Conservation (phyloP, 345 rosid species). For the Turnera subulata region DNA sequence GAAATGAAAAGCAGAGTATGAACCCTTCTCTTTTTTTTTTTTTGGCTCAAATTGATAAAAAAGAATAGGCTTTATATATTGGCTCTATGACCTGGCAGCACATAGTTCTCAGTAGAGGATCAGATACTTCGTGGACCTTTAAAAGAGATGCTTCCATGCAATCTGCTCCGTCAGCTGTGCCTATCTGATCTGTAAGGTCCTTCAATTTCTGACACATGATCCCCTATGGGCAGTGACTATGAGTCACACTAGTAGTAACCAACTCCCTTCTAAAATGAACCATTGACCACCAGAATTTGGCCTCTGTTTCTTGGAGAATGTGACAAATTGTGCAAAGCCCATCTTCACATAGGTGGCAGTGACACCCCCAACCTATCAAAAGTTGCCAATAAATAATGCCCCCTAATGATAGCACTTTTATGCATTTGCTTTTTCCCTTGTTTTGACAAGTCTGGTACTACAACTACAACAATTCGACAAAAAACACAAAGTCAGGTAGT, state of each 20-base stretch:
- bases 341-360: too few relatives aligned
- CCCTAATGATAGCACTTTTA: too few relatives aligned
- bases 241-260: too few relatives aligned
- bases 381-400: too few relatives aligned
- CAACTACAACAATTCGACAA: too few relatives aligned
- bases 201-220: neutral
- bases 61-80: neutral
- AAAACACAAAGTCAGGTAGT: too few relatives aligned
- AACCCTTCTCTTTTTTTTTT: neutral
- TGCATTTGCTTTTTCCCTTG: too few relatives aligned
- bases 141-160: neutral
- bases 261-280: neutral
- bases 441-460: too few relatives aligned
- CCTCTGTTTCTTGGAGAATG: neutral
- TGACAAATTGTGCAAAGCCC: too few relatives aligned
- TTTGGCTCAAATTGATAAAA: neutral
- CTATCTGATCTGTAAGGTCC: constrained; percentile 3
- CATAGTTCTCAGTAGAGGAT: neutral
- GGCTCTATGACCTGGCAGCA: constrained; percentile 3
- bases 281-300: constrained; percentile 6
- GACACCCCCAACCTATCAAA: too few relatives aligned
- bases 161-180: neutral
- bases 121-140: neutral
- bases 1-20: neutral
- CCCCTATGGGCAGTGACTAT: neutral